These are phyloP conservation scores for Ajuga chamaepitys DNA, from an alignment of 257 asterid genomes.

Conservation along the genomic window DNA sequence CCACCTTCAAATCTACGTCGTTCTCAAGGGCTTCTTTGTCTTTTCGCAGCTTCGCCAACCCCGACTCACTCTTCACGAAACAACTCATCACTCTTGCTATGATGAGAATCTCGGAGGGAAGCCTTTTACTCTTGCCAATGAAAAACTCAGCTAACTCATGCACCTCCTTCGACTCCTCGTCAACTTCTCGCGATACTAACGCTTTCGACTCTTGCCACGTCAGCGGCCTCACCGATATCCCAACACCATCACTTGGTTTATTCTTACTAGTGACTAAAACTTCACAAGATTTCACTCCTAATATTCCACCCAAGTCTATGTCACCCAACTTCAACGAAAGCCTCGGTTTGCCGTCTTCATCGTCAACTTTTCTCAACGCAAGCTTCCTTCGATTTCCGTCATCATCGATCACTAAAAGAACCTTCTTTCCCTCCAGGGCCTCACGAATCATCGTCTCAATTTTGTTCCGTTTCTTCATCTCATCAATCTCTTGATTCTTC, in stretches of 20 bases:
- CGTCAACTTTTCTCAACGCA: neutral
- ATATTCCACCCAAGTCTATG: neutral
- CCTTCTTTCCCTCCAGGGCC: neutral
- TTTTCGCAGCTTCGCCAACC: slow-evolving; percentile 7
- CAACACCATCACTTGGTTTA: neutral
- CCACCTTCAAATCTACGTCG: neutral
- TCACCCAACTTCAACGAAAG: neutral
- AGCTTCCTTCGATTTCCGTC: neutral
- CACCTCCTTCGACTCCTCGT: neutral
- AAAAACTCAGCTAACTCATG: slow-evolving; percentile 7
- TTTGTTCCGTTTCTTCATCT: neutral
- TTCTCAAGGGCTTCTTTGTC: neutral
- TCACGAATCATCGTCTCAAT: neutral
- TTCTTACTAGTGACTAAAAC: neutral
- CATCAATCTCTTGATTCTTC: neutral
- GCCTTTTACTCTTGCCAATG: slow-evolving; percentile 5
- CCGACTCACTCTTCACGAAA: neutral
- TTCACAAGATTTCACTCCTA: neutral
- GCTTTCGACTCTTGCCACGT: neutral
- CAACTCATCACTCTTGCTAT: slow-evolving; percentile 16
- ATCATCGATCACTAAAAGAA: slow-evolving; percentile 18
- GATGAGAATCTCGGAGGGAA: slow-evolving; percentile 19
- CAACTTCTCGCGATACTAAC: neutral
- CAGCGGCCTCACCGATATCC: slow-evolving; percentile 14
- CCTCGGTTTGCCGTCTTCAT: neutral